These are phyloP conservation scores for Nyctanthes arbortristis DNA, from an alignment of 257 asterid species.

Conservation along the genomic window DNA sequence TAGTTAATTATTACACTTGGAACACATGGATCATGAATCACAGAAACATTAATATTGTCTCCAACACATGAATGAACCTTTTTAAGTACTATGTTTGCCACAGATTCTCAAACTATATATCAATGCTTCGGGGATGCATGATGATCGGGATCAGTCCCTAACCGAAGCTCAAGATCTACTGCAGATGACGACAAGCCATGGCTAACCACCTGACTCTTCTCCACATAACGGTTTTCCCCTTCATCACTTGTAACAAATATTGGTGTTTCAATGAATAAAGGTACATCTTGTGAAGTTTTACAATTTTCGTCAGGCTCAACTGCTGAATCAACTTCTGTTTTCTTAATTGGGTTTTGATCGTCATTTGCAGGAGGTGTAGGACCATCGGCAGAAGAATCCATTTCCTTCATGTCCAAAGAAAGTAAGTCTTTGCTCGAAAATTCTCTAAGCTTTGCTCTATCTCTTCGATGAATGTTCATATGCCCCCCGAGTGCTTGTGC, in stretches of 20 bases:
- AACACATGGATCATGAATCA: neutral
- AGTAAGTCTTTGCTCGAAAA: slow-evolving; percentile 30
- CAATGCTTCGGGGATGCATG: slow-evolving; percentile 21
- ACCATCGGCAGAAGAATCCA: slow-evolving; percentile 3
- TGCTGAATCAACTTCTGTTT: neutral
- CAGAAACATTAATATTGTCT: too few relatives aligned
- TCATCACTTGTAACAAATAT: slow-evolving; percentile 7
- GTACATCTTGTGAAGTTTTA: slow-evolving; percentile 7
- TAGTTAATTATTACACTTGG: too few relatives aligned
- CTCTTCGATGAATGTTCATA: slow-evolving; percentile 77
- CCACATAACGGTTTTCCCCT: slow-evolving; percentile 18
- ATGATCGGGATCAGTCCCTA: slow-evolving; percentile 43
- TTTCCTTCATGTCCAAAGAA: slow-evolving; percentile 26
- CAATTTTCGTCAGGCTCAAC: neutral
- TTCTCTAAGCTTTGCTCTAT: slow-evolving; percentile 60
- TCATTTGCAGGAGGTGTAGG: neutral
- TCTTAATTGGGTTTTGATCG: slow-evolving; percentile 23
- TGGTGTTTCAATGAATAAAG: slow-evolving; percentile 29
- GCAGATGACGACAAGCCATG: slow-evolving; percentile 11
- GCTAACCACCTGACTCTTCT: slow-evolving; percentile 10
- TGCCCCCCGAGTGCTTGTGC: slow-evolving; percentile 88
- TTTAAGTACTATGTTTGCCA: neutral
- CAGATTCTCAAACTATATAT: neutral
- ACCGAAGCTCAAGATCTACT: slow-evolving; percentile 52
- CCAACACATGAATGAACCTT: neutral